Conservation (phyloP, 108 stramenopile genomes). For the Asterionellopsis glacialis region DNA sequence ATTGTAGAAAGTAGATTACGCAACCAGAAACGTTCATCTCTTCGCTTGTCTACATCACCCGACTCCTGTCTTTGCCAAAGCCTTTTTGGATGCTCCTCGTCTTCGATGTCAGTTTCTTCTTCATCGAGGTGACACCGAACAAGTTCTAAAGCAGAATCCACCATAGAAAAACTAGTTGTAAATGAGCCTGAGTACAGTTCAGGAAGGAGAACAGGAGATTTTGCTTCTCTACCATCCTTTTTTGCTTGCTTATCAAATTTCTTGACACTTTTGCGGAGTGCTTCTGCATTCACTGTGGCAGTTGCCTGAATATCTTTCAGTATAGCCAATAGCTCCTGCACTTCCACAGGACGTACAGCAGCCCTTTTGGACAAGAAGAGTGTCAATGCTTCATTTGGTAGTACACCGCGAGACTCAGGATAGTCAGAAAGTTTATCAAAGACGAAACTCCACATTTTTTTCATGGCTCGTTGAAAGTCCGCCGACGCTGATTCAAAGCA, state of each 20-base stretch:
- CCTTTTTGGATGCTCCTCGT: no score
- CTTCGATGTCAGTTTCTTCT: slow-evolving; percentile 23
- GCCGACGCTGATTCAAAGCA: slow-evolving; percentile 29
- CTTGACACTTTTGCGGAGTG: slow-evolving; percentile 66
- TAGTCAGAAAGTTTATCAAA: slow-evolving; percentile 26
- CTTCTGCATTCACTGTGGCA: slow-evolving; percentile 57
- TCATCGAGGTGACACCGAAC: slow-evolving; percentile 36
- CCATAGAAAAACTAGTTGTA: slow-evolving; percentile 25
- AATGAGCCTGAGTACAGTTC: slow-evolving; percentile 51
- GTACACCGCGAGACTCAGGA: slow-evolving; percentile 50
- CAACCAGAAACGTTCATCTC: slow-evolving; percentile 57
- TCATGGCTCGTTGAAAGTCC: slow-evolving; percentile 47
- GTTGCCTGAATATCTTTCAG: slow-evolving; percentile 49
- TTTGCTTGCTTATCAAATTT: slow-evolving; percentile 57
- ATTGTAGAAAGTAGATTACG: slow-evolving; percentile 27
- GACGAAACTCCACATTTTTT: slow-evolving; percentile 37
- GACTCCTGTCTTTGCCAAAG: background rate
- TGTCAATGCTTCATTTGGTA: slow-evolving; percentile 53
- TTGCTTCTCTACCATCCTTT: no score
- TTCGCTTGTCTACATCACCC: slow-evolving; percentile 21
- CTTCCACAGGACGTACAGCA: no score
- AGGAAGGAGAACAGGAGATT: slow-evolving; percentile 43
- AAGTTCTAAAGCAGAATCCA: slow-evolving; percentile 40
- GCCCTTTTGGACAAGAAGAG: slow-evolving; percentile 42
- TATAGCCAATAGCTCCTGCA: slow-evolving; percentile 37